Conservation (phyloP, 805 yeast species). For the Nakazawaea ambrosiae region DNA sequence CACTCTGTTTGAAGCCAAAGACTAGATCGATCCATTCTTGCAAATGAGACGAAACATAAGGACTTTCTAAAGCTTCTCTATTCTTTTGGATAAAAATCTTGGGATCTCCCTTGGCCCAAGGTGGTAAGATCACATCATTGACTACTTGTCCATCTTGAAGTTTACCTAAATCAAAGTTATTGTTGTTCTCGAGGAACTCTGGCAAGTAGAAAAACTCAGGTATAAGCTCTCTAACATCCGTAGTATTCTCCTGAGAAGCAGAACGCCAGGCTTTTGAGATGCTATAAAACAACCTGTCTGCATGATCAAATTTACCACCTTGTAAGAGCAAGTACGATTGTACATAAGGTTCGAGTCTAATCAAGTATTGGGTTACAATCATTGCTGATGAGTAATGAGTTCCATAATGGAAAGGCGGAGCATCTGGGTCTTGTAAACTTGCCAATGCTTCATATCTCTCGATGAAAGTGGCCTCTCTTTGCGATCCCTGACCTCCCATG, state of each 20-base stretch:
- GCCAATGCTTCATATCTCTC: slow-evolving; percentile 69
- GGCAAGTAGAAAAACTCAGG: slow-evolving; percentile 86
- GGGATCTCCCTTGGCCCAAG: slow-evolving; percentile 81
- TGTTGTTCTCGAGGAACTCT: slow-evolving; percentile 63
- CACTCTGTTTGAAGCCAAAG: slow-evolving; percentile 77
- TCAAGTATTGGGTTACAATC: slow-evolving; percentile 80
- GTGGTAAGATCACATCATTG: slow-evolving; percentile 64
- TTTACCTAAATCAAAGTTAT: slow-evolving; percentile 62
- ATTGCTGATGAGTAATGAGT: slow-evolving; percentile 92
- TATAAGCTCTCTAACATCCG: slow-evolving; percentile 81
- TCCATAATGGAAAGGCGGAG: slow-evolving; percentile 87
- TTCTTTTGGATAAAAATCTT: slow-evolving; percentile 65
- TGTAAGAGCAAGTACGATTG: slow-evolving; percentile 72
- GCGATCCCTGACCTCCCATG: slow-evolving; percentile 78
- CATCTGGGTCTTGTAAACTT: slow-evolving; percentile 46
- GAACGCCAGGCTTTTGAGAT: slow-evolving; percentile 76
- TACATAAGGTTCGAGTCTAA: slow-evolving; percentile 73
- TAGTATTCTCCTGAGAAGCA: slow-evolving; percentile 70
- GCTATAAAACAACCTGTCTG: slow-evolving; percentile 74
- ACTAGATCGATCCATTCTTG: slow-evolving; percentile 83
- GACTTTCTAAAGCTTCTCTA: slow-evolving; percentile 78
- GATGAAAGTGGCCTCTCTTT: slow-evolving; percentile 53
- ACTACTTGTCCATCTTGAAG: slow-evolving; percentile 54
- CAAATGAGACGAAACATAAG: slow-evolving; percentile 67
- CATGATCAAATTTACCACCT: slow-evolving; percentile 86